These are phyloP conservation scores for Artemisia annua DNA, from an alignment of 129 eudicot genomes.

Conservation along the genomic window DNA sequence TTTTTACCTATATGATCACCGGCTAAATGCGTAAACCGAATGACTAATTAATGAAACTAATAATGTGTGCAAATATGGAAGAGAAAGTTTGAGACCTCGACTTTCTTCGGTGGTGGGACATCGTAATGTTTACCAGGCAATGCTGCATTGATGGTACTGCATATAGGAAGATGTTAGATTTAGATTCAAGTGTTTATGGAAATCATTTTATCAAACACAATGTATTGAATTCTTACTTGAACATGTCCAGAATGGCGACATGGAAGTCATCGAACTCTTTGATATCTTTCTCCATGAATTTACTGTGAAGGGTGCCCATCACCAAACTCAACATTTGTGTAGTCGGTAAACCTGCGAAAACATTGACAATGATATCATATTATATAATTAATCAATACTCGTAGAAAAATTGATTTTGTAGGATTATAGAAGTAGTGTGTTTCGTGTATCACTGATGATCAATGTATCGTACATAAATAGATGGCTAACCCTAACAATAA, in stretches of 20 bases:
- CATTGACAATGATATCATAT: not conserved
- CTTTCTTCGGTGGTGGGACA: conserved; percentile 63
- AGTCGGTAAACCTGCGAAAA: conserved; percentile 61
- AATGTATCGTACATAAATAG: too few relatives aligned
- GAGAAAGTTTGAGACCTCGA: conserved; percentile 48
- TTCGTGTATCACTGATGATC: too few relatives aligned
- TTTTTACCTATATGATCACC: too few relatives aligned
- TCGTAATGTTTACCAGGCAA: conserved; percentile 95
- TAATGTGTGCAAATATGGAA: not conserved
- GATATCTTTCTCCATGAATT: conserved; percentile 73
- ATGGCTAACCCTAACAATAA: too few relatives aligned
- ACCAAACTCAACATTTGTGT: conserved; percentile 65
- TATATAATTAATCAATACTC: too few relatives aligned
- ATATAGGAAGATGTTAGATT: not conserved
- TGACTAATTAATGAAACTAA: not conserved
- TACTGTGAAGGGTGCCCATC: conserved; percentile 68
- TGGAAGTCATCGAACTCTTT: conserved; percentile 70
- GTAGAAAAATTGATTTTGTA: too few relatives aligned
- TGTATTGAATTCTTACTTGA: conserved; percentile 43
- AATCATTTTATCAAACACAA: not conserved
- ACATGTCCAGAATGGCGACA: conserved; percentile 71
- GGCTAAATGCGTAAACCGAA: not conserved
- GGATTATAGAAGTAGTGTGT: too few relatives aligned
- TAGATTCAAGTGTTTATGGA: not conserved
- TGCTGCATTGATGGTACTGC: conserved; percentile 83